Evolutionary conservation across 164 flowering plant species (phyloP).

Genomic region (Macadamia integrifolia): DNA sequence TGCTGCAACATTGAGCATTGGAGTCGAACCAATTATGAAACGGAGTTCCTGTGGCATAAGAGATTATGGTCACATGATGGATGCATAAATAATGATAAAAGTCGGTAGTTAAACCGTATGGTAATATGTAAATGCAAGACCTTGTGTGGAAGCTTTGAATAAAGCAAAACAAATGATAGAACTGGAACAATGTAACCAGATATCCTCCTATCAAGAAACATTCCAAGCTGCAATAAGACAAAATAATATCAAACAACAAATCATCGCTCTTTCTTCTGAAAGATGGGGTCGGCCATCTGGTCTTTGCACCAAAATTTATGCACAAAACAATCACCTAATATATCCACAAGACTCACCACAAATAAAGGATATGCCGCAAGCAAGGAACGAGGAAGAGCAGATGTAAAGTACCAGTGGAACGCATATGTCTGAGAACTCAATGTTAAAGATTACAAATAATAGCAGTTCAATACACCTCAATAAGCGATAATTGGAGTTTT

Average conservation of each 20-base stretch:
- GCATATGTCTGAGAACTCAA: constrained; percentile 57
- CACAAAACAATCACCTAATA: neutral
- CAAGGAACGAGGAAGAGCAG: constrained; percentile 92
- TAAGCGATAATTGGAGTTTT: neutral
- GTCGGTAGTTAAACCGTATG: constrained; percentile 5
- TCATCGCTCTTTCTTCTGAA: neutral
- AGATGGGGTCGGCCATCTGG: neutral
- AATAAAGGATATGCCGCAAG: constrained; percentile 92
- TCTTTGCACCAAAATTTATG: neutral
- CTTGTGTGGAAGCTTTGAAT: constrained; percentile 99
- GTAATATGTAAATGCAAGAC: constrained; percentile 27
- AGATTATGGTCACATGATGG: constrained; percentile 3
- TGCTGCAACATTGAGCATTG: constrained; percentile 85
- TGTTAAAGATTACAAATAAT: constrained; percentile 17
- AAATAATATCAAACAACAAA: constrained; percentile 2
- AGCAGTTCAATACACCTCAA: neutral
- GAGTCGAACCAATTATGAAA: constrained; percentile 76
- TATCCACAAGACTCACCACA: constrained; percentile 50
- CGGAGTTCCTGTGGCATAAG: constrained; percentile 76
- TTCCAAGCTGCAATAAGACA: constrained; percentile 63
- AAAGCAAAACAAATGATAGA: constrained; percentile 65
- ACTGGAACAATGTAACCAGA: constrained; percentile 55
- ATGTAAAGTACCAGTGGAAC: constrained; percentile 93
- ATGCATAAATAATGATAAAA: neutral
- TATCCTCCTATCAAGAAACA: constrained; percentile 74